These are phyloP conservation scores for Sporothrix curviconia DNA, from an alignment of 2,329 filamentous ascomycete species.

Conservation along the genomic window DNA sequence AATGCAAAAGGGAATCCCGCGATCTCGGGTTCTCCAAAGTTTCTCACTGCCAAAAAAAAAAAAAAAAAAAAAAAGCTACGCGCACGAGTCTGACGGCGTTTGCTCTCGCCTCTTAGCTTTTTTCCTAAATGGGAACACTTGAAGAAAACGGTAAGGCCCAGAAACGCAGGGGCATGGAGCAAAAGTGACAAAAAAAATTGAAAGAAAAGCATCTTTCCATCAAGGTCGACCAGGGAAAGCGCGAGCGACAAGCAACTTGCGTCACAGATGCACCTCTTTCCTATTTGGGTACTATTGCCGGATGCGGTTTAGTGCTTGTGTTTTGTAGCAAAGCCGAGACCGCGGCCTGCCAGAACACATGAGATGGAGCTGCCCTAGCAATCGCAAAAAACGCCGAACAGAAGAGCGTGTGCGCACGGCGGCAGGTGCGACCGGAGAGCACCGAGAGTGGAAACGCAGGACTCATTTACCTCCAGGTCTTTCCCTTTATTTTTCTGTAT, in stretches of 20 bases:
- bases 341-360: neutral
- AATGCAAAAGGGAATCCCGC: too few relatives aligned
- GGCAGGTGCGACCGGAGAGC: conserved; percentile 1
- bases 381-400: neutral
- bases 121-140: conserved; percentile 14
- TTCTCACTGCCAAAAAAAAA: too few relatives aligned
- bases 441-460: neutral
- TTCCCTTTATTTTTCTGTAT: neutral
- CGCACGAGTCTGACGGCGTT: too few relatives aligned
- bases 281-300: conserved; percentile 20
- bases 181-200: neutral
- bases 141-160: conserved; percentile 12
- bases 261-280: conserved; percentile 13
- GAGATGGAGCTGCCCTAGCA: neutral
- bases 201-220: neutral
- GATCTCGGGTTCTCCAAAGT: too few relatives aligned
- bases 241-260: neutral
- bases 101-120: neutral
- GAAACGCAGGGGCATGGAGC: neutral
- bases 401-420: neutral
- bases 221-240: neutral
- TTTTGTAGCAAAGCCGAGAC: conserved; percentile 10
- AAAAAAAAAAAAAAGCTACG: neutral
- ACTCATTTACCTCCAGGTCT: too few relatives aligned
- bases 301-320: conserved; percentile 8